Evolutionary conservation across 2,329 filamentous ascomycete species (phyloP).

Genomic region (Fusarium sp.): DNA sequence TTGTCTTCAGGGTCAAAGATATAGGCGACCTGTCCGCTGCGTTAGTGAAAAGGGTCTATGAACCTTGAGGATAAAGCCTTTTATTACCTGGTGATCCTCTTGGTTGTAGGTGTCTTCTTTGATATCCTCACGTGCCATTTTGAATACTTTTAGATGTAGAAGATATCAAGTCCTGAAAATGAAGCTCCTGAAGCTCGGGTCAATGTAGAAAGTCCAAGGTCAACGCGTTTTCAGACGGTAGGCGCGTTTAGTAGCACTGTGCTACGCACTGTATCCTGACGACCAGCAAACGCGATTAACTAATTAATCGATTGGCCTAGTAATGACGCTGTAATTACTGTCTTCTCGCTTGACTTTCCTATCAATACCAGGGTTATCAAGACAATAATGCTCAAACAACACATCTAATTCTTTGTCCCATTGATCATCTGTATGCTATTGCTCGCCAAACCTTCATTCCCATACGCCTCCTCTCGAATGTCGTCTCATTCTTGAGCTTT

Average conservation of each 20-base stretch:
- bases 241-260: slow-evolving; percentile 40
- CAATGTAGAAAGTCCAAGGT: slow-evolving; percentile 15
- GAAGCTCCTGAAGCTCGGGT: slow-evolving; percentile 31
- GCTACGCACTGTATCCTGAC: slow-evolving; percentile 21
- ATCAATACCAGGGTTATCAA: too few species aligned
- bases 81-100: slow-evolving; percentile 62
- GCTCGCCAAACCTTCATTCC: slow-evolving; percentile 43
- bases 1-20: slow-evolving; percentile 70
- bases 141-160: neutral
- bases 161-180: neutral
- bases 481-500: slow-evolving; percentile 41
- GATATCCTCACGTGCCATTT: slow-evolving; percentile 47
- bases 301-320: too few species aligned
- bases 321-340: too few species aligned
- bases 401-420: slow-evolving; percentile 45
- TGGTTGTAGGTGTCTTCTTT: slow-evolving; percentile 53
- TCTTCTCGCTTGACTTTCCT: too few species aligned
- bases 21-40: slow-evolving; percentile 68
- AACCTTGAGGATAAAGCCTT: neutral
- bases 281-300: slow-evolving; percentile 8
- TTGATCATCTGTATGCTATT: slow-evolving; percentile 50
- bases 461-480: slow-evolving; percentile 42
- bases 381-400: neutral
- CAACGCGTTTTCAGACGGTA: slow-evolving; percentile 44
- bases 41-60: slow-evolving; percentile 31